phyloP scores from a whole-genome alignment of 169 alveolate species.

The Ichthyophthirius multifiliis region DNA sequence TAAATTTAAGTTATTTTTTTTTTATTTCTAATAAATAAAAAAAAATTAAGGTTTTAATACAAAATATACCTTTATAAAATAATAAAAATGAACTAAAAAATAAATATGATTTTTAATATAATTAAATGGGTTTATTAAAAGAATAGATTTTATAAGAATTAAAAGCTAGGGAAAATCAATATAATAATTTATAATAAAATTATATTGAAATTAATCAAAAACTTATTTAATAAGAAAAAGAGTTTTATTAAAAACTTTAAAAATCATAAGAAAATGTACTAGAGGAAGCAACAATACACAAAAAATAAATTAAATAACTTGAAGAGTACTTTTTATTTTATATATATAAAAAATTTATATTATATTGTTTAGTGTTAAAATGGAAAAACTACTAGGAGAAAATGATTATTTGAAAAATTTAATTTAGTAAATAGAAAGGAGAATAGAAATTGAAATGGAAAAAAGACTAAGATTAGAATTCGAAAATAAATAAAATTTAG shows the following conservation, averaged over 20 bases:
- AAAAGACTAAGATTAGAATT: slow-evolving; percentile 30
- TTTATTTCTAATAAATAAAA: neutral
- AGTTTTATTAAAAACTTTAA: slow-evolving; percentile 10
- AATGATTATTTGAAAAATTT: slow-evolving; percentile 29
- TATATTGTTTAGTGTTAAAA: neutral
- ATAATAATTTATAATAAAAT: neutral
- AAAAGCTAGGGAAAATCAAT: neutral
- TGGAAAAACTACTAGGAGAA: slow-evolving; percentile 29
- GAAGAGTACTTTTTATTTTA: neutral
- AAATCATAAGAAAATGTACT: slow-evolving; percentile 11
- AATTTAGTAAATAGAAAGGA: slow-evolving; percentile 17
- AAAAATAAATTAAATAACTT: neutral
- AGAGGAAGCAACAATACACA: slow-evolving; percentile 12
- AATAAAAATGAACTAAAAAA: neutral
- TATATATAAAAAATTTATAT: neutral
- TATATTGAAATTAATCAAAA: neutral
- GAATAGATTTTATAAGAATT: neutral
- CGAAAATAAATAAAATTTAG: slow-evolving; percentile 24
- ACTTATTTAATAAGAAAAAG: slow-evolving; percentile 11
- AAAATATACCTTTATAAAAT: neutral
- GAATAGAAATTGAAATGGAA: slow-evolving; percentile 38
- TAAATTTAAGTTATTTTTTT: neutral
- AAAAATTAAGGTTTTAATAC: neutral
- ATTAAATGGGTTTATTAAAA: neutral
- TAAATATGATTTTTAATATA: neutral